These are phyloP conservation scores for Hortiboletus flavorubellus DNA, from an alignment of 768 basidiomycete species.

Conservation along the genomic window DNA sequence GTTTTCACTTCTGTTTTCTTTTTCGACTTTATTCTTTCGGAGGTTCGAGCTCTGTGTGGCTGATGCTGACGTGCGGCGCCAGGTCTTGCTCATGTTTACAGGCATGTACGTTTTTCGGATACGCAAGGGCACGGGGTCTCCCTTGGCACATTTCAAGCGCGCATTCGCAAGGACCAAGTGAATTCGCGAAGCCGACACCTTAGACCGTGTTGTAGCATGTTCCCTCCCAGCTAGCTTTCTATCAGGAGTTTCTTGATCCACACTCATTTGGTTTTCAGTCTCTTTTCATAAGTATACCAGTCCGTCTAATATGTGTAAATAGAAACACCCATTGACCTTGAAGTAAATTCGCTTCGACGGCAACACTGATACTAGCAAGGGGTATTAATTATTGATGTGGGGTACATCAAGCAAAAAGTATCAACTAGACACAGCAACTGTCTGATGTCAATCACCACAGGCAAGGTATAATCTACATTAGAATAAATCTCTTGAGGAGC, in stretches of 20 bases:
- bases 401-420: background rate
- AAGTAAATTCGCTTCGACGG: too few relatives aligned
- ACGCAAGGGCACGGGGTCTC: conserved; percentile 10
- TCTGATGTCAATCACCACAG: background rate
- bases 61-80: background rate
- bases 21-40: too few relatives aligned
- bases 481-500: background rate
- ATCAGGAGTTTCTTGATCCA: too few relatives aligned
- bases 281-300: too few relatives aligned
- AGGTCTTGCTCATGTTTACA: conserved; percentile 30
- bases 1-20: background rate
- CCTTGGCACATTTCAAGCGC: background rate
- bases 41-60: background rate
- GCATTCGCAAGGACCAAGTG: background rate
- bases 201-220: too few relatives aligned
- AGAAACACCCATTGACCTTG: too few relatives aligned
- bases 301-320: too few relatives aligned
- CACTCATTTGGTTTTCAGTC: too few relatives aligned
- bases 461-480: background rate
- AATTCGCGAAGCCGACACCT: background rate
- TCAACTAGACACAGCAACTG: background rate
- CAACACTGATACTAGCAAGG: too few relatives aligned
- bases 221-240: too few relatives aligned
- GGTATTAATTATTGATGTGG: background rate
- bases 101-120: conserved; percentile 33